Conservation (phyloP, 192 early-diverging fungal species). For the Podila minutissima region DNA sequence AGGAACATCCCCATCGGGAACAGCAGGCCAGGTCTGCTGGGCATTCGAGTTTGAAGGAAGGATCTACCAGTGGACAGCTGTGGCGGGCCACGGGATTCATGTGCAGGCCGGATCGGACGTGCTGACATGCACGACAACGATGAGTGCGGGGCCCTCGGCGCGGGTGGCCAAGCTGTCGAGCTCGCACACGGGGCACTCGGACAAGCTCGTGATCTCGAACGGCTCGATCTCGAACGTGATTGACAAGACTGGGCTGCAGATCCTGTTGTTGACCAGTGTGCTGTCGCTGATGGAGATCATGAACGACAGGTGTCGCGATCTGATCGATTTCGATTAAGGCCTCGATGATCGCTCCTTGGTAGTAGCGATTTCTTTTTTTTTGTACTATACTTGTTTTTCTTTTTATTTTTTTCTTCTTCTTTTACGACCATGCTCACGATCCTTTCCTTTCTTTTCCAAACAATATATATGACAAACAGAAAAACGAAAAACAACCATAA, state of each 20-base stretch:
- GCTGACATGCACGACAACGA: constrained; percentile 26
- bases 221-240: constrained; percentile 19
- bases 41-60: constrained; percentile 48
- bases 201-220: constrained; percentile 25
- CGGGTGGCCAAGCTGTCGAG: constrained; percentile 39
- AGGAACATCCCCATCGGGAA: not conserved
- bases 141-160: constrained; percentile 34
- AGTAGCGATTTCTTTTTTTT: not conserved
- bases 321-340: constrained; percentile 38
- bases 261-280: constrained; percentile 36
- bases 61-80: constrained; percentile 47
- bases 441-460: constrained; percentile 1
- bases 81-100: constrained; percentile 31
- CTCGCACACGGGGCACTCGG: constrained; percentile 41
- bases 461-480: not conserved
- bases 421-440: not conserved
- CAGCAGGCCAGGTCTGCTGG: constrained; percentile 19
- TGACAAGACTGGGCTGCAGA: constrained; percentile 40
- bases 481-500: constrained; percentile 1
- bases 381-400: not conserved
- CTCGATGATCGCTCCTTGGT: not conserved
- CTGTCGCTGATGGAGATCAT: constrained; percentile 44
- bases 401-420: not conserved
- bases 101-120: constrained; percentile 41
- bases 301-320: constrained; percentile 42